Evolutionary conservation across 495 filamentous ascomycete species (phyloP).

Genomic region (Aspergillus olivimuriae): DNA sequence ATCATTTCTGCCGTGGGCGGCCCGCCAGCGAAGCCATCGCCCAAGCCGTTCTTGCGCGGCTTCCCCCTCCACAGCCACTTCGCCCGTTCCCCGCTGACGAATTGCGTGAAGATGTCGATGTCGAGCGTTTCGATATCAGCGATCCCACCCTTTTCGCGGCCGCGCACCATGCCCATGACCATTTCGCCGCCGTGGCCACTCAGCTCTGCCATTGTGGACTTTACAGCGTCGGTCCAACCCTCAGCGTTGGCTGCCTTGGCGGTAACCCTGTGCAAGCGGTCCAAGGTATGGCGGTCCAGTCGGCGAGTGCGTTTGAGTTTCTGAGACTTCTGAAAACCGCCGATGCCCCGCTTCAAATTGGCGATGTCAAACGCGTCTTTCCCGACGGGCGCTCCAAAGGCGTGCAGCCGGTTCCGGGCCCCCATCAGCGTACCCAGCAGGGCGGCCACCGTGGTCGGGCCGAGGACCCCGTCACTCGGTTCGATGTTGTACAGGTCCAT

Average conservation of each 20-base stretch:
- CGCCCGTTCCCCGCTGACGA: conserved; percentile 69
- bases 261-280: conserved; percentile 71
- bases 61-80: conserved; percentile 97
- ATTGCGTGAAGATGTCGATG: conserved; percentile 71
- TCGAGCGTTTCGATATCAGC: conserved; percentile 88
- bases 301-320: conserved; percentile 71
- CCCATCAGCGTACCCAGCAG: conserved; percentile 84
- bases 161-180: conserved; percentile 88
- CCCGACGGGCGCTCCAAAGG: conserved; percentile 71
- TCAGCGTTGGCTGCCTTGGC: conserved; percentile 83
- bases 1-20: conserved; percentile 50
- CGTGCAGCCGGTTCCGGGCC: conserved; percentile 78
- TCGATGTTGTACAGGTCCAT: conserved; percentile 85
- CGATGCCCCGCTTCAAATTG: conserved; percentile 73
- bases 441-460: conserved; percentile 86
- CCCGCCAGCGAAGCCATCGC: conserved; percentile 43
- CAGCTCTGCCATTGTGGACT: conserved; percentile 89
- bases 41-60: conserved; percentile 54
- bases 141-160: conserved; percentile 79
- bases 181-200: conserved; percentile 93
- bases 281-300: conserved; percentile 76
- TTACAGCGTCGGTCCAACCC: conserved; percentile 81
- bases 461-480: conserved; percentile 84
- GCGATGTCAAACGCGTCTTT: conserved; percentile 92
- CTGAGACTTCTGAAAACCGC: conserved; percentile 81